Base-by-base conservation (phyloP, 257 asterid species). In the Solanum etuberosum region DNA sequence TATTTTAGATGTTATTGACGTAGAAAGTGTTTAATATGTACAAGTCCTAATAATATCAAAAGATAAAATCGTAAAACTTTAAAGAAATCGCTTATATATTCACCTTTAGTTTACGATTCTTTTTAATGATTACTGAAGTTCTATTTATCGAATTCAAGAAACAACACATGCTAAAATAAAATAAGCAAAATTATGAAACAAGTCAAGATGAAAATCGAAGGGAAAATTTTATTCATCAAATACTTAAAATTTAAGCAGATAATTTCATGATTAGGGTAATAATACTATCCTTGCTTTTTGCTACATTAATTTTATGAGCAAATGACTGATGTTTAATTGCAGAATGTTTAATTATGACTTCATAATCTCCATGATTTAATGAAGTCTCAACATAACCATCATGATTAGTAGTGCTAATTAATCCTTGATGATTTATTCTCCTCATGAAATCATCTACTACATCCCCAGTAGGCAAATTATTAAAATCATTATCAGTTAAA, bases 391-490 rank as follows among this genome's bases (percentile, higher is more conserved):
- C n/a, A 42, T 37, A 37, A 7, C 91, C 91, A 73, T 82, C 54
- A 25, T 29, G 51, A 71, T 88, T 85, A 1, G 92, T 91, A 9
- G 65, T 42, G 59, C 86, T 89, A 11, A 63, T 25, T 27, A 88
- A 81, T 31, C 89, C 89, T 9, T 48, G 32, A 74, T 77, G 86
- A 43, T 40, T 89, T 84, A 87, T 81, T 38, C 90, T 82, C 5
- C 80, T 71, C 6, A 91, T 27, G 70, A 90, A 51, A 84, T 67
- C 76, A 80, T 91, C 93, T 3, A 89, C 90, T 32, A 86, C 90
- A 10, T 90, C 90, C 14, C 93, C 92, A 11, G 92, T 83, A 10
- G 88, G 61, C 83, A 91, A 84, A 87, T 91, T 91, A 12, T 84
- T 87, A 77, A 90, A 91, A 35, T 87, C 72, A 59, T 85, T 31